These are phyloP conservation scores for Leccinum broughii DNA, from an alignment of 768 basidiomycete genomes.

Conservation along the genomic window DNA sequence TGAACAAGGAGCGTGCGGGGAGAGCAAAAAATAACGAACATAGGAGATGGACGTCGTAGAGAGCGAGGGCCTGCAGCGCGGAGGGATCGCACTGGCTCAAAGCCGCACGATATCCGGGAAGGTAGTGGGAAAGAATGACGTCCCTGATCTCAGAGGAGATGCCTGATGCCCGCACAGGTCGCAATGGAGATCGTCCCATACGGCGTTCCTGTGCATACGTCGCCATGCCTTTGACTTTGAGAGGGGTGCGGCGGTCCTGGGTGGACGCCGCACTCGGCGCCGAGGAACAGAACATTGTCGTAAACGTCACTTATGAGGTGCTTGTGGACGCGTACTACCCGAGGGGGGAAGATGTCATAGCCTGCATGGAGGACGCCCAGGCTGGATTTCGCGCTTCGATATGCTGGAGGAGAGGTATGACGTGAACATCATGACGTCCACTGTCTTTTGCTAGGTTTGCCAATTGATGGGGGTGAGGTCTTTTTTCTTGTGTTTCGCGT, in stretches of 20 bases:
- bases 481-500: not conserved
- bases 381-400: conserved; percentile 14
- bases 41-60: conserved; percentile 63
- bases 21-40: conserved; percentile 46
- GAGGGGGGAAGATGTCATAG: conserved; percentile 16
- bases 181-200: conserved; percentile 42
- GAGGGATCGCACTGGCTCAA: conserved; percentile 33
- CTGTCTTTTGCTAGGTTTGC: conserved; percentile 50
- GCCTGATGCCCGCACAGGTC: conserved; percentile 38
- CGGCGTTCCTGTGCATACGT: conserved; percentile 27
- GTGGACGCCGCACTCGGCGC: conserved; percentile 14
- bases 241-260: conserved; percentile 3
- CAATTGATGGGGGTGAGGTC: conserved; percentile 37
- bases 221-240: conserved; percentile 26
- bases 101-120: conserved; percentile 53
- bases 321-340: conserved; percentile 32
- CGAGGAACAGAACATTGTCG: not conserved
- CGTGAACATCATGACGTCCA: conserved; percentile 31
- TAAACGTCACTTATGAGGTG: conserved; percentile 27
- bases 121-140: conserved; percentile 44
- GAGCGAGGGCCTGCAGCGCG: conserved; percentile 46
- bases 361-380: conserved; percentile 40
- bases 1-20: conserved; percentile 9
- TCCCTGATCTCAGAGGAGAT: conserved; percentile 27
- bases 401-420: conserved; percentile 22